Evolutionary conservation across 371 early-diverging fungal genomes (phyloP).

Genomic region (Rhizomucor miehei): DNA sequence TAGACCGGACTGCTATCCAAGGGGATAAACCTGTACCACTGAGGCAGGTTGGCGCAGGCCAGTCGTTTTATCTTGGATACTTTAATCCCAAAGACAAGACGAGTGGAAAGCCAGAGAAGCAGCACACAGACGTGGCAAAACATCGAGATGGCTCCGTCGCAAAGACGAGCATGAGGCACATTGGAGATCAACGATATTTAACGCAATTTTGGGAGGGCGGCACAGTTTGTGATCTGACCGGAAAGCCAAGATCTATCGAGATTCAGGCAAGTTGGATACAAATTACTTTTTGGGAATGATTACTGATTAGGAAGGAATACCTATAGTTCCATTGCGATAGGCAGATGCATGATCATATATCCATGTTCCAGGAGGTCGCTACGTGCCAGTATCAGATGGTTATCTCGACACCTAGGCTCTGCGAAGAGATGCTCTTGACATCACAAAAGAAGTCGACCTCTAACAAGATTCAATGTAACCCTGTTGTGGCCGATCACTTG

Average conservation of each 20-base stretch:
- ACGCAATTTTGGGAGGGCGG: conserved; percentile 73
- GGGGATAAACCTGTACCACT: conserved; percentile 1
- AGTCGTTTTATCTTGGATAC: conserved; percentile 25
- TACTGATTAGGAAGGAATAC: background rate
- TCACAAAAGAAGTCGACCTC: conserved; percentile 41
- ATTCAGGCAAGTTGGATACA: conserved; percentile 50
- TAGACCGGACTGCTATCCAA: conserved; percentile 20
- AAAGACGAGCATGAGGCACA: conserved; percentile 20
- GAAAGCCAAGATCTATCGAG: conserved; percentile 64
- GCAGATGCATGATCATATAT: conserved; percentile 54
- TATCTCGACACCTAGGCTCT: conserved; percentile 68
- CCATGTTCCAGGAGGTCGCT: conserved; percentile 55
- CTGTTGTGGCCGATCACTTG: conserved; percentile 55
- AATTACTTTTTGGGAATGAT: too few species aligned
- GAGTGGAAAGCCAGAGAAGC: background rate
- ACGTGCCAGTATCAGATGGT: conserved; percentile 73
- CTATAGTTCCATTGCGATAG: conserved; percentile 68
- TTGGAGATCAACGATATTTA: conserved; percentile 55
- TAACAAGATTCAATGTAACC: conserved; percentile 55
- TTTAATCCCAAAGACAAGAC: conserved; percentile 6
- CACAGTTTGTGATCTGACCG: conserved; percentile 70
- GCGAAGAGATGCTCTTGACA: conserved; percentile 61
- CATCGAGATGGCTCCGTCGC: background rate
- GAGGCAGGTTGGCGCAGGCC: conserved; percentile 2
- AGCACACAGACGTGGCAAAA: conserved; percentile 4